Conservation (phyloP, 139 green algal genomes). For the Volvox reticuliferus region DNA sequence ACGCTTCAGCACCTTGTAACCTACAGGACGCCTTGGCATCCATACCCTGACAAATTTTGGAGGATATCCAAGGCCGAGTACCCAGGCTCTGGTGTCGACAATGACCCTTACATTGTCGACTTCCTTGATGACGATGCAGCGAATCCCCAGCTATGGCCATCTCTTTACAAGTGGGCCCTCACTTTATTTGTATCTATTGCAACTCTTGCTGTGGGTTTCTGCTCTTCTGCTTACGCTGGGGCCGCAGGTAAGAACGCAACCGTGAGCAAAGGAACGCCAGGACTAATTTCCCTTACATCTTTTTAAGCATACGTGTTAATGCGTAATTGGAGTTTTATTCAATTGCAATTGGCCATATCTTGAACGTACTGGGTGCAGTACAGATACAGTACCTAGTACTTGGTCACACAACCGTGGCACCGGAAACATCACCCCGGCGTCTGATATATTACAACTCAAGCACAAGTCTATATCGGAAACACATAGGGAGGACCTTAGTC, state of each 20-base stretch:
- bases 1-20: not conserved
- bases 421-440: no score
- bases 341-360: no score
- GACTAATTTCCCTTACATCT: no score
- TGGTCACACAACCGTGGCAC: no score
- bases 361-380: no score
- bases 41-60: not conserved
- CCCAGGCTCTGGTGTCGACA: not conserved
- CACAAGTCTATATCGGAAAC: no score
- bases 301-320: no score
- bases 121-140: not conserved
- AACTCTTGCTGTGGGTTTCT: constrained; percentile 30
- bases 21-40: not conserved
- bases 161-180: constrained; percentile 3
- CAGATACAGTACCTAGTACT: no score
- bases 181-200: not conserved
- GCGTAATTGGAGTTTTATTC: no score
- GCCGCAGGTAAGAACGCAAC: not conserved
- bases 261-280: no score
- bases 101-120: constrained; percentile 12
- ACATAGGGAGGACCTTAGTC: no score
- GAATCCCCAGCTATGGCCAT: not conserved
- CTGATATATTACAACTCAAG: no score
- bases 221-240: constrained; percentile 24
- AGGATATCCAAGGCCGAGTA: not conserved